Evolutionary conservation across 352 stramenopile species (phyloP), one percentile per base, ranked within the genome.

Genomic region (Phytophthora sansomeana): DNA sequence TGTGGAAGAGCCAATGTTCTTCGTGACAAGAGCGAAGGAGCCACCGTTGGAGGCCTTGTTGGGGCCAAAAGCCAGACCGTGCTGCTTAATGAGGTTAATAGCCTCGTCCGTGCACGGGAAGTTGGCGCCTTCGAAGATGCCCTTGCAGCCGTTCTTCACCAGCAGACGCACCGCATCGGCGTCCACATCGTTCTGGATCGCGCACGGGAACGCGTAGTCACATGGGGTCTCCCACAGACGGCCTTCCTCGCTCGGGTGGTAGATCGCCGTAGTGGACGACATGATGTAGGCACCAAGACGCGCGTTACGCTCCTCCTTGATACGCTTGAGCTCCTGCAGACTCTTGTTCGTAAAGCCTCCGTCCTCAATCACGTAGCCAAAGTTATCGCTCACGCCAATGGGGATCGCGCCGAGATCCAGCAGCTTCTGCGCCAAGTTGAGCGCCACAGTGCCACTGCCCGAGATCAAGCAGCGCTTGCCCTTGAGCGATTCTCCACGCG

Each of bases 391-490:
- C 66, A 99, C 91, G 29, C 95, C 97, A 28, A 99, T 90, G 9
- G 96, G 95, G 43, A 99, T 97, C 19, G 97, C 97, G 28, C 97
- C 97, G 14, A 98, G 80, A 44, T 98, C 90, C 32, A 99, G 61
- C 46, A 99, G 78, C 75, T 99, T 99, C 56, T 97, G 76, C 10
- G 95, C 96, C 19, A 99, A 89, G 72, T 90, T 98, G 43, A 98
- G 78, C 28, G 96, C 96, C 35, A 98, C 92, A 28, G 96, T 98
- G 51, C 97, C 97, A 50, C 89, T 94, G 39, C 97, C 97, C 10
- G 97, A 97, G 74, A 99, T 98, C 14, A 99, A 68, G 64, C 95
- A 98, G 32, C 97, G 88, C 80, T 99, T 99, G 32, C 97, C 97
- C 70, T 98, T 87, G 29, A 99, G 80, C 16, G 86, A 90, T 64